A percentile compares a stretch with the other conserved stretches of the same genome.
These are phyloP conservation scores for Pichia sp. DNA, from an alignment of 1,139 yeast species.

Conservation along the genomic window DNA sequence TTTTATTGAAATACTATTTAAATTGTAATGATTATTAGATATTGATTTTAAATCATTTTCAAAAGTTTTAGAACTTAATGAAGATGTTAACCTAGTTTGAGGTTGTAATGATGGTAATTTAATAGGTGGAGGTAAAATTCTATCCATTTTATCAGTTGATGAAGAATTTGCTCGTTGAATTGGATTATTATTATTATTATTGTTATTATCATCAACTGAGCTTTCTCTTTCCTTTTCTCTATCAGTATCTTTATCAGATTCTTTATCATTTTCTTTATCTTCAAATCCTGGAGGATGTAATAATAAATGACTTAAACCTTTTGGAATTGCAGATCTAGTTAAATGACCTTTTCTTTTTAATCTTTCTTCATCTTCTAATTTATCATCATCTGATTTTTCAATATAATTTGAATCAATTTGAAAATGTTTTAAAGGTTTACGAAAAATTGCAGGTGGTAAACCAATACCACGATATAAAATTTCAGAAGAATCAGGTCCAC, in stretches of 20 bases:
- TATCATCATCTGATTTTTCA: conserved; percentile 35
- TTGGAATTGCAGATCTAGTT: conserved; percentile 43
- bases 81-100: conserved; percentile 9
- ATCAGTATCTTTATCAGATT: background rate
- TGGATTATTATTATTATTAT: background rate
- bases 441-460: conserved; percentile 49
- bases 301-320: conserved; percentile 41
- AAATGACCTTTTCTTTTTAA: conserved; percentile 40
- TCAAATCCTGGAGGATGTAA: conserved; percentile 28
- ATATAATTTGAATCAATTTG: conserved; percentile 28
- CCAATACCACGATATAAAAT: conserved; percentile 35
- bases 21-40: background rate
- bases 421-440: conserved; percentile 35
- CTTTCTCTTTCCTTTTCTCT: background rate
- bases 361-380: conserved; percentile 39
- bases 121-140: conserved; percentile 16
- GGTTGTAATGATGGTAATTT: conserved; percentile 8
- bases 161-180: no score
- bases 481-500: conserved; percentile 52
- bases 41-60: conserved; percentile 9
- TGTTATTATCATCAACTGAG: conserved; percentile 1
- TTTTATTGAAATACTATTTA: conserved; percentile 2
- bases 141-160: conserved; percentile 1
- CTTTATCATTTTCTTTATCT: background rate
- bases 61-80: conserved; percentile 8